Evolutionary conservation across 2,329 filamentous ascomycete species (phyloP), one percentile per base, ranked within the genome.

Genomic region (Colletotrichum musae): DNA sequence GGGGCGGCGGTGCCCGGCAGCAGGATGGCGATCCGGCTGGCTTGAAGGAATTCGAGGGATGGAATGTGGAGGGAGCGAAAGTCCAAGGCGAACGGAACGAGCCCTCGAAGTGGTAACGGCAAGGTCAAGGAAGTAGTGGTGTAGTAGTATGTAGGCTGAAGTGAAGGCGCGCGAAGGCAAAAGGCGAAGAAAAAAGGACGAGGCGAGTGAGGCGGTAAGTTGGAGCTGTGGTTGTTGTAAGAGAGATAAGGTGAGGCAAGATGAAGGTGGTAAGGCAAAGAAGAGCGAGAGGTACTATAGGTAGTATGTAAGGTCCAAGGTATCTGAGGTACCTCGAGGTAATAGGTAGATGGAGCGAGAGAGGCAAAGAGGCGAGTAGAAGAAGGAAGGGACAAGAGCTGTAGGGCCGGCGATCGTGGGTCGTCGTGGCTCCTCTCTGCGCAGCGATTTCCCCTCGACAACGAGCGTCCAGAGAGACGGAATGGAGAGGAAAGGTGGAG

Each of bases 131-230:
- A 45, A 57, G 50, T 57, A 67, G 56, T 43, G 56, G 36, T 39
- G 45, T 63, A 45, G 45, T 63, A 45, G 67, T 70, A 70, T 70
- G 67, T 70, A 65, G 56, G n/a, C 26, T 67, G 67, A 67, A 70
- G 62, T 50, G 67, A 70, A 70, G 67, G 26, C 51, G 62, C 56
- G 66, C 56, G 28, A 57, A 65, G 41, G 50, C 9, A 18, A 10
- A 28, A 52, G 43, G 24, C 24, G 5, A 50, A 66, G 48, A 57
- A 41, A 24, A 66, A 48, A 54, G 39, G 50, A 28, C n/a, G 26
- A 47, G 18, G 48, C 28, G 39, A 18, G 54, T 24, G 21, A 18
- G 36, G 54, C 36, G 16, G 28, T 56, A 18, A 43, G 36, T 18
- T 48, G 16, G 32, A 36, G 32, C 32, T 36, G 32, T 36, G 32